Percentiles rank a stretch among this genome's conserved stretches.
Conservation (phyloP, 345 rosid genomes). For the Firmiana major region DNA sequence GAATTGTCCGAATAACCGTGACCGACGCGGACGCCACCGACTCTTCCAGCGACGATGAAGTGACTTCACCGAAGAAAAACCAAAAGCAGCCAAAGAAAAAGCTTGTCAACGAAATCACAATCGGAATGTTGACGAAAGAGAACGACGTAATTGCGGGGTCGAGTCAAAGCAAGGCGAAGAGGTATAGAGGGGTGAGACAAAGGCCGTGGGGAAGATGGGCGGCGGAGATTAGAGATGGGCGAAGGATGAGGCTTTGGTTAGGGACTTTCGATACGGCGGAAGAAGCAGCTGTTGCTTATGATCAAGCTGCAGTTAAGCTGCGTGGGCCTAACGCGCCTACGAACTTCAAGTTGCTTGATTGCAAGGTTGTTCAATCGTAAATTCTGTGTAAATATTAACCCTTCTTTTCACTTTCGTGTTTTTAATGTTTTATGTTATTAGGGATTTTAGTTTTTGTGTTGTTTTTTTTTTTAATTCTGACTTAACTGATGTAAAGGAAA, state of each 20-base stretch:
- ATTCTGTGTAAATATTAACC: background rate
- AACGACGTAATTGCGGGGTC: background rate
- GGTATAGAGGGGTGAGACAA: slow-evolving; percentile 34
- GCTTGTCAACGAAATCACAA: slow-evolving; percentile 29
- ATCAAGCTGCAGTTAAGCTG: slow-evolving; percentile 28
- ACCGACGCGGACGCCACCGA: slow-evolving; percentile 41
- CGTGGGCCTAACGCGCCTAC: slow-evolving; percentile 34
- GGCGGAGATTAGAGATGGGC: slow-evolving; percentile 38
- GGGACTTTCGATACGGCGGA: slow-evolving; percentile 42
- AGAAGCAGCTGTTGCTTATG: slow-evolving; percentile 41
- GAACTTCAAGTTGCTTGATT: slow-evolving; percentile 23
- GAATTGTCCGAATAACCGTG: slow-evolving; percentile 29
- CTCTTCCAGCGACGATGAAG: slow-evolving; percentile 32
- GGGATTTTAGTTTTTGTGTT: background rate
- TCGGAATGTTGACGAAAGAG: slow-evolving; percentile 14
- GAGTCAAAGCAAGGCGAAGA: slow-evolving; percentile 17
- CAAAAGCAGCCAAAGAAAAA: slow-evolving; percentile 23
- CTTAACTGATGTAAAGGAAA: background rate
- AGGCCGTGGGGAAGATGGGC: slow-evolving; percentile 47
- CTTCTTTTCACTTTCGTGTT: too few species aligned
- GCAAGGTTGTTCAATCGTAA: background rate
- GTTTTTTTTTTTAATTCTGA: background rate
- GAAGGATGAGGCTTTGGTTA: slow-evolving; percentile 25
- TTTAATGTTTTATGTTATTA: too few species aligned
- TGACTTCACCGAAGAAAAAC: background rate